Base-by-base conservation (phyloP, 1,139 yeast genomes). In the Sugiyamaella japonica region DNA sequence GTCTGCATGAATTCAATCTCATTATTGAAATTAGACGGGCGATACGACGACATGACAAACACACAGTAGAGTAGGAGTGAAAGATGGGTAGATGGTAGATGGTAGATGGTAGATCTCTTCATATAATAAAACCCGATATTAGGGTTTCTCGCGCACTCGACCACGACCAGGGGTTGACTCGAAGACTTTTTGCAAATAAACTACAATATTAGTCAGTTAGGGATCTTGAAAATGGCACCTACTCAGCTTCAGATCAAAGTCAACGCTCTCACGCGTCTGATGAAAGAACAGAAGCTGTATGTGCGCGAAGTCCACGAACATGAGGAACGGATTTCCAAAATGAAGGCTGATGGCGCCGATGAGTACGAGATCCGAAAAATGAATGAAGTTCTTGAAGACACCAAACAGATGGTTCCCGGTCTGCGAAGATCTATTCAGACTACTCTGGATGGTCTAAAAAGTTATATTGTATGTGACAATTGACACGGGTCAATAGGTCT, bases 241-340 rank as follows among this genome's bases (percentile, higher is more conserved):
- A 76, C 90, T 1, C 84, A 80, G 59, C 71, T 88, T 53, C 88
- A 86, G 63, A 89, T 90, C 71, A 89, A 89, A 66, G 77, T 81
- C 50, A 82, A 81, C 60, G 95, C 97, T 2, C 76, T 90, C 52
- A 80, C 80, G 60, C 78, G 97, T 58, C 76, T 91, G 39, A 65
- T 86, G 53, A 89, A 89, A 63, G 97, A 90, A 67, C 84, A 85
- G 62, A 67, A 67, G 13, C 74, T 83, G 43, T 90, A 89, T 68
- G 73, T 78, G 50, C 76, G 79, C 56, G 97, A 90, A 66, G 77
- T 82, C 36, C 70, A 70, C 13, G 89, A 86, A 54, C 89, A 86
- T 61, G 76, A 79, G 46, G 70, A 71, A 3, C 72, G 67, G 50
- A 70, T 82, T 69, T 79, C 76, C 50, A 58, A 72, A 16, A 58